Conservation (phyloP, 2,329 filamentous ascomycete species). For the Penicillium sp. region DNA sequence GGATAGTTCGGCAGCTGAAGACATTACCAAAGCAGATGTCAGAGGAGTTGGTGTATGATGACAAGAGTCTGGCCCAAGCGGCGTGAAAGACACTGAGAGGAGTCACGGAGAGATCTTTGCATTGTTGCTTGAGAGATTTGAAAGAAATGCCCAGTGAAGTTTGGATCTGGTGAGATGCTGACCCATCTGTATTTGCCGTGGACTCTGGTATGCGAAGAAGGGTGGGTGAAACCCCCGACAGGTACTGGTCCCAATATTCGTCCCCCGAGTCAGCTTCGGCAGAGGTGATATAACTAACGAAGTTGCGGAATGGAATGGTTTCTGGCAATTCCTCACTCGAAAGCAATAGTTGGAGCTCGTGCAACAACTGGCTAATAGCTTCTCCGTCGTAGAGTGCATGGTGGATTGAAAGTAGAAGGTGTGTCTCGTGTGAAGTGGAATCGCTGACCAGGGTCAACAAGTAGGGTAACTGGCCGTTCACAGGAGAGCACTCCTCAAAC, state of each 20-base stretch:
- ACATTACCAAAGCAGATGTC: constrained; percentile 89
- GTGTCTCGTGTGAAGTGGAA: constrained; percentile 4
- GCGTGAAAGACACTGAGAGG: constrained; percentile 67
- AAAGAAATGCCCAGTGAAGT: constrained; percentile 39
- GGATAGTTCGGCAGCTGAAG: constrained; percentile 68
- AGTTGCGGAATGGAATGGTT: constrained; percentile 57
- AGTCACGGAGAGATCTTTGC: constrained; percentile 56
- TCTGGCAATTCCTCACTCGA: constrained; percentile 46
- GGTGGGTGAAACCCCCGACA: constrained; percentile 52
- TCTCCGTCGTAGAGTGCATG: constrained; percentile 86
- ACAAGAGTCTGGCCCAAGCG: constrained; percentile 65
- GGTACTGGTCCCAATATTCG: constrained; percentile 61
- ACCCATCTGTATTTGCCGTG: not conserved
- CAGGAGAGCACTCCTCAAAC: constrained; percentile 19
- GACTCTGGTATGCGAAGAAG: constrained; percentile 26
- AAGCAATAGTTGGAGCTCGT: constrained; percentile 64
- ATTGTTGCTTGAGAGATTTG: constrained; percentile 47
- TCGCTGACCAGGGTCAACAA: constrained; percentile 25
- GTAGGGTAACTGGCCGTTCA: constrained; percentile 30
- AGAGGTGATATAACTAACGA: constrained; percentile 58
- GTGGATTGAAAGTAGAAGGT: constrained; percentile 57
- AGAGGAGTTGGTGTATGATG: constrained; percentile 50
- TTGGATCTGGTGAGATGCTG: constrained; percentile 17
- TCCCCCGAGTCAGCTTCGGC: constrained; percentile 51
- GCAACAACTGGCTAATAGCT: constrained; percentile 65